Evolutionary conservation across 78 protist genomes (phyloP).

Genomic region (Bodo saltans): DNA sequence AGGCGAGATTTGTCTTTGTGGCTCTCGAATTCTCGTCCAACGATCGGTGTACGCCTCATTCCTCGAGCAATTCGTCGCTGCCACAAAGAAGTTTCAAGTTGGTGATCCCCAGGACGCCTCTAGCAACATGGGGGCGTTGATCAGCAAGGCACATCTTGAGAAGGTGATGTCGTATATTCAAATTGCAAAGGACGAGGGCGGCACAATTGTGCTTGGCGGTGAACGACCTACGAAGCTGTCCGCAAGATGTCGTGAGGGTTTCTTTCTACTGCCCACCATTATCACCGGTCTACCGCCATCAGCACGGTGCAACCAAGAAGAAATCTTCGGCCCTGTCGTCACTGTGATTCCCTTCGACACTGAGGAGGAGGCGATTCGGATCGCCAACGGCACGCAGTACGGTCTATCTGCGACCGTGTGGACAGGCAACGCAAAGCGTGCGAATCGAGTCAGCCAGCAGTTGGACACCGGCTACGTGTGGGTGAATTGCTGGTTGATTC

Average conservation of each 20-base stretch:
- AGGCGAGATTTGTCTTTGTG: constrained; percentile 83
- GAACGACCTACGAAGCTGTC: constrained; percentile 24
- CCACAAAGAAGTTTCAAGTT: constrained; percentile 14
- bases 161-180: constrained; percentile 60
- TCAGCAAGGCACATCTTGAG: constrained; percentile 51
- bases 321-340: constrained; percentile 79
- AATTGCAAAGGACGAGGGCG: constrained; percentile 67
- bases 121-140: constrained; percentile 63
- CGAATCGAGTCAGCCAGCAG: constrained; percentile 54
- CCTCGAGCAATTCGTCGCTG: constrained; percentile 51
- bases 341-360: constrained; percentile 46
- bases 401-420: constrained; percentile 80
- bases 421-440: constrained; percentile 53
- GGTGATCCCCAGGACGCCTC: constrained; percentile 58
- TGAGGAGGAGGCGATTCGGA: constrained; percentile 58
- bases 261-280: constrained; percentile 67
- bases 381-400: constrained; percentile 67
- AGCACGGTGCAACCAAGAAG: constrained; percentile 16
- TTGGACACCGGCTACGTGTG: constrained; percentile 77
- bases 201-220: constrained; percentile 49
- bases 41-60: constrained; percentile 56
- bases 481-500: constrained; percentile 83
- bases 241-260: constrained; percentile 37
- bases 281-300: constrained; percentile 42
- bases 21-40: constrained; percentile 73